Evolutionary conservation across 2,329 filamentous ascomycete species (phyloP).

Genomic region (Aureobasidium melanogenum): DNA sequence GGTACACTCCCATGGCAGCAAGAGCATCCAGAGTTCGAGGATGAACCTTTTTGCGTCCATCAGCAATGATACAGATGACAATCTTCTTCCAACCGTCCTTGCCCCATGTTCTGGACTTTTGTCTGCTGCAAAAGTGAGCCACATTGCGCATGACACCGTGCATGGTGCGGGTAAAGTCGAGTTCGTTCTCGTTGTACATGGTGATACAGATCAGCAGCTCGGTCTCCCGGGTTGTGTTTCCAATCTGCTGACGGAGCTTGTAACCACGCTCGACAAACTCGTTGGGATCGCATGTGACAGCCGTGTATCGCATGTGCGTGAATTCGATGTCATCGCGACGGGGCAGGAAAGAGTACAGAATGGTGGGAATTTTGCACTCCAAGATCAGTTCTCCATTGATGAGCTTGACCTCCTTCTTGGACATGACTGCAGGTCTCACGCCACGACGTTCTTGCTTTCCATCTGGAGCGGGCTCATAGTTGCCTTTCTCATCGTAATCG

Average conservation of each 20-base stretch:
- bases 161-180: slow-evolving; percentile 95
- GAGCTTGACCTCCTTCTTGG: slow-evolving; percentile 85
- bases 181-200: slow-evolving; percentile 99
- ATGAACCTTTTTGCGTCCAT: slow-evolving; percentile 89
- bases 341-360: slow-evolving; percentile 92
- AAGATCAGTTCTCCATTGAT: slow-evolving; percentile 97
- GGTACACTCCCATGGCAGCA: slow-evolving; percentile 95
- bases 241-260: slow-evolving; percentile 85
- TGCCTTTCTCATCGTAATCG: slow-evolving; percentile 46
- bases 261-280: slow-evolving; percentile 85
- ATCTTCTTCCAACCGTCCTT: slow-evolving; percentile 99
- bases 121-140: slow-evolving; percentile 86
- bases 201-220: slow-evolving; percentile 95
- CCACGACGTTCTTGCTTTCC: slow-evolving; percentile 82
- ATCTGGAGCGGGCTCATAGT: slow-evolving; percentile 80
- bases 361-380: slow-evolving; percentile 98
- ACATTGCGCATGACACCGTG: slow-evolving; percentile 98
- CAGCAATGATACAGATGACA: slow-evolving; percentile 91
- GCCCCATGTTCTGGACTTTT: slow-evolving; percentile 91
- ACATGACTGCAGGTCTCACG: slow-evolving; percentile 77
- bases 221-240: slow-evolving; percentile 65
- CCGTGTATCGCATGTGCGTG: slow-evolving; percentile 97
- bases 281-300: slow-evolving; percentile 95
- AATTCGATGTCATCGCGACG: slow-evolving; percentile 90
- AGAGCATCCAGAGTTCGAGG: slow-evolving; percentile 87